These are phyloP conservation scores for Calonectria pseudoturangicola DNA, from an alignment of 2,329 filamentous ascomycete species.

Conservation along the genomic window DNA sequence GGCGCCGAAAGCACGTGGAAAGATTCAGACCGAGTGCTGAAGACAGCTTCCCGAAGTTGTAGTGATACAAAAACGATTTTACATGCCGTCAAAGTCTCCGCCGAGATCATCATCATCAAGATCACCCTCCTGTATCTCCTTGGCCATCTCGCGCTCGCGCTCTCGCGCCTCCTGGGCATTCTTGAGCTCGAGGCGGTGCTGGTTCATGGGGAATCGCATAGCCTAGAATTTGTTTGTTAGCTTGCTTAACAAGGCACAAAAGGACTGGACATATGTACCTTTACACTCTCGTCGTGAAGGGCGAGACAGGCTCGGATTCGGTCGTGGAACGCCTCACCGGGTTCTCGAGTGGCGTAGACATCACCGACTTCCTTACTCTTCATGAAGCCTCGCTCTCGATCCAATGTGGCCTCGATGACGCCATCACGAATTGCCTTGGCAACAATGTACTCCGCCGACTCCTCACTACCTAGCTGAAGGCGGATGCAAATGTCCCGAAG, in stretches of 20 bases:
- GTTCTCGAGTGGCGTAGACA: constrained; percentile 96
- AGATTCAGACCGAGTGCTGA: constrained; percentile 37
- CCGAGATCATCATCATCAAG: constrained; percentile 97
- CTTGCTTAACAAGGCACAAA: not conserved
- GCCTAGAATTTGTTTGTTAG: constrained; percentile 72
- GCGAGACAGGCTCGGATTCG: constrained; percentile 93
- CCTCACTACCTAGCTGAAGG: constrained; percentile 93
- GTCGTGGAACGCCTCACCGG: constrained; percentile 97
- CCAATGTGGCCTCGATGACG: constrained; percentile 95
- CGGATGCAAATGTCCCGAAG: constrained; percentile 98
- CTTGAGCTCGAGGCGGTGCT: constrained; percentile 96
- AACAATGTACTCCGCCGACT: constrained; percentile 99
- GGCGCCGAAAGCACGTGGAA: constrained; percentile 33
- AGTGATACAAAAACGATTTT: constrained; percentile 60
- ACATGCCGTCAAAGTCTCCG: constrained; percentile 97
- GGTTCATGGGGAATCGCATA: constrained; percentile 99
- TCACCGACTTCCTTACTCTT: constrained; percentile 98
- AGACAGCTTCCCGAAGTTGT: constrained; percentile 36
- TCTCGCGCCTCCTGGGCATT: constrained; percentile 99
- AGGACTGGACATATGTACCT: constrained; percentile 71
- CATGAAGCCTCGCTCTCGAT: constrained; percentile 97
- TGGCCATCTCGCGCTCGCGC: constrained; percentile 95
- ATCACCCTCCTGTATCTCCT: constrained; percentile 98
- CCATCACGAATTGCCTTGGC: constrained; percentile 98
- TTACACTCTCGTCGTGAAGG: constrained; percentile 97